Percentiles rank a stretch among this genome's conserved stretches.
Evolutionary conservation across 1,284 basidiomycete genomes (phyloP).

Genomic region (Rhodotorula glutinis): DNA sequence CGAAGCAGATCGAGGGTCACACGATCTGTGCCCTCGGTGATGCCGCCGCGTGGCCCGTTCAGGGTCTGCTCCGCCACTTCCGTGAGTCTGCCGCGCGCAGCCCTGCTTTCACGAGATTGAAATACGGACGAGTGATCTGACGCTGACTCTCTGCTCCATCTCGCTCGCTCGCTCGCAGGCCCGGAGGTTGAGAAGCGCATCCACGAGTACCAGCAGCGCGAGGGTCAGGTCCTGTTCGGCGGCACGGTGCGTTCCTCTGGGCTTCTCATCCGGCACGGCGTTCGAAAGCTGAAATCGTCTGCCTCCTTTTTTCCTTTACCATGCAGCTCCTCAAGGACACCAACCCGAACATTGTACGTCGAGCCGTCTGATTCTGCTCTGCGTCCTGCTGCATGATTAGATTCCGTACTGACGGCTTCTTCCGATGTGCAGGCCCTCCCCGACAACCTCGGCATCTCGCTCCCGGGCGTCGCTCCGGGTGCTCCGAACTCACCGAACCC

Average conservation of each 20-base stretch:
- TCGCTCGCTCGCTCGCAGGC: constrained; percentile 43
- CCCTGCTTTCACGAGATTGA: too few species aligned
- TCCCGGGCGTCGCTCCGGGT: constrained; percentile 10
- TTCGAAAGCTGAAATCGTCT: not conserved
- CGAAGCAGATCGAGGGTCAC: constrained; percentile 91
- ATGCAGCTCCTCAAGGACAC: constrained; percentile 60
- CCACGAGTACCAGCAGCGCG: constrained; percentile 66
- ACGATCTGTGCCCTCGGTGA: constrained; percentile 92
- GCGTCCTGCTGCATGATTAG: not conserved
- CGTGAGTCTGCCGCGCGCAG: too few species aligned
- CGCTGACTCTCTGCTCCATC: not conserved
- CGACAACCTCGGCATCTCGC: constrained; percentile 37
- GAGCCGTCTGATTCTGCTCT: not conserved
- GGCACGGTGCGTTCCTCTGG: constrained; percentile 53
- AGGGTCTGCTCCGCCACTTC: constrained; percentile 93
- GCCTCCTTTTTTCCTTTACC: not conserved
- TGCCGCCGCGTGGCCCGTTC: constrained; percentile 97
- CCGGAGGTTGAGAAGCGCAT: constrained; percentile 89
- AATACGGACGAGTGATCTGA: too few species aligned
- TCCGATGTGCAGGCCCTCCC: constrained; percentile 20
- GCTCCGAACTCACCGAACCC: constrained; percentile 1
- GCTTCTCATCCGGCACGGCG: too few species aligned
- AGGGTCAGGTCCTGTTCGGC: constrained; percentile 86
- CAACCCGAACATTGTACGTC: constrained; percentile 58
- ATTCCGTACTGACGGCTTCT: not conserved